Evolutionary conservation across 495 filamentous ascomycete species (phyloP).

Genomic region (Paragyromitra xinjiangensis): DNA sequence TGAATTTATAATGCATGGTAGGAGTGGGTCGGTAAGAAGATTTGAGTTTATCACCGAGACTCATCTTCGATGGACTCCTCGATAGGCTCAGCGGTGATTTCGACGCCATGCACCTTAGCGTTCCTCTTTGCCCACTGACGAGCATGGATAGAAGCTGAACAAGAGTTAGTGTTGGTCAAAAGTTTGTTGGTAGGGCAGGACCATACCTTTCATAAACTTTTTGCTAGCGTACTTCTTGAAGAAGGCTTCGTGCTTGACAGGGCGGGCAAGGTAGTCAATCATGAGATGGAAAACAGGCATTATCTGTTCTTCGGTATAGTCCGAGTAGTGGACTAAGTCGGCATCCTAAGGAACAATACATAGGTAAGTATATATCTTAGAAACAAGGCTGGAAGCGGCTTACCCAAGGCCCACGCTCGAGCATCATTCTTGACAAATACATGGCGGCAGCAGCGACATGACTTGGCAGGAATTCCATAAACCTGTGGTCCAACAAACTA

Average conservation of each 20-base stretch:
- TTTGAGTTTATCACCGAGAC: conserved; percentile 43
- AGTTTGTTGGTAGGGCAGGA: conserved; percentile 20
- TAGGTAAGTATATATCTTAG: conserved; percentile 6
- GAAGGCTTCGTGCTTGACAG: conserved; percentile 93
- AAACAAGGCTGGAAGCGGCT: conserved; percentile 54
- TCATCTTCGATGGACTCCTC: conserved; percentile 49
- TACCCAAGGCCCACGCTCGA: conserved; percentile 91
- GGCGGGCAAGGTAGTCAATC: conserved; percentile 90
- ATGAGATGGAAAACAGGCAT: conserved; percentile 90
- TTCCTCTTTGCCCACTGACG: conserved; percentile 91
- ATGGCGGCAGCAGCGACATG: conserved; percentile 91
- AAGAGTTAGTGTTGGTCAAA: conserved; percentile 54
- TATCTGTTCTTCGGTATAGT: conserved; percentile 91
- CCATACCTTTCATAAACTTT: conserved; percentile 92
- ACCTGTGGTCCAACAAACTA: conserved; percentile 89
- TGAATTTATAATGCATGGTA: conserved; percentile 55
- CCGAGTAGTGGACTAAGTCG: conserved; percentile 90
- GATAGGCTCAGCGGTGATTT: conserved; percentile 43
- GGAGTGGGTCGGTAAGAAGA: conserved; percentile 30
- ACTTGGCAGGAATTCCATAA: conserved; percentile 85
- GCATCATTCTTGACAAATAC: conserved; percentile 89
- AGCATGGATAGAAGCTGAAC: conserved; percentile 84
- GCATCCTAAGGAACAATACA: conserved; percentile 69
- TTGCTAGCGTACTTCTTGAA: conserved; percentile 99
- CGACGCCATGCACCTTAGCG: conserved; percentile 57